These are phyloP conservation scores for Strobilomyces echinocephalus DNA, from an alignment of 768 basidiomycete species.

Conservation along the genomic window DNA sequence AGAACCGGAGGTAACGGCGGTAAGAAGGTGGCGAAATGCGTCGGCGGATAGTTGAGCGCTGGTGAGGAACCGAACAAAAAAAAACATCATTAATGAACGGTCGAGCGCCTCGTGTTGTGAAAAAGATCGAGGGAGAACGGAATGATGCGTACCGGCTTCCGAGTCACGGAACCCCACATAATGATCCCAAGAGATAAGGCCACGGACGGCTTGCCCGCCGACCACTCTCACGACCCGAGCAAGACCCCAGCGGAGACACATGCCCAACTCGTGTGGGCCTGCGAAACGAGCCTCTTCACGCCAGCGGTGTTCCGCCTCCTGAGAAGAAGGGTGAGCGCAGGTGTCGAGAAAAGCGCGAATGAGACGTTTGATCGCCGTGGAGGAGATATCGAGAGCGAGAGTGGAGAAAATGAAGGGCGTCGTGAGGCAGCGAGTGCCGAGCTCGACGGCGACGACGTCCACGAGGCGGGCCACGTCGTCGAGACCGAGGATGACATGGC, in stretches of 20 bases:
- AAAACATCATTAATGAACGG: constrained; percentile 17
- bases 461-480: constrained; percentile 70
- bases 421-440: constrained; percentile 68
- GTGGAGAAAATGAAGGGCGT: constrained; percentile 91
- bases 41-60: constrained; percentile 63
- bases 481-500: constrained; percentile 73
- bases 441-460: constrained; percentile 63
- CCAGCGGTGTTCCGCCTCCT: constrained; percentile 53
- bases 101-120: constrained; percentile 23
- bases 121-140: constrained; percentile 14
- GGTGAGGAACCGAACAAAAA: constrained; percentile 10
- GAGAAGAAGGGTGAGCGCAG: constrained; percentile 35
- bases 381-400: constrained; percentile 79
- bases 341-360: constrained; percentile 77
- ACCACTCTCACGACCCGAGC: constrained; percentile 70
- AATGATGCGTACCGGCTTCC: constrained; percentile 65
- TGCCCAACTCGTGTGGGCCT: constrained; percentile 82
- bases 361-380: constrained; percentile 68
- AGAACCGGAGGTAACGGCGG: constrained; percentile 47
- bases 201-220: constrained; percentile 69
- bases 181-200: constrained; percentile 78
- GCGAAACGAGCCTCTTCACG: constrained; percentile 81
- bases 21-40: constrained; percentile 70
- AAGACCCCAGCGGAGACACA: constrained; percentile 91
- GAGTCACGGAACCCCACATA: constrained; percentile 79